phyloP scores from a whole-genome alignment of 257 asterid species.

The Solanum clarkiae region DNA sequence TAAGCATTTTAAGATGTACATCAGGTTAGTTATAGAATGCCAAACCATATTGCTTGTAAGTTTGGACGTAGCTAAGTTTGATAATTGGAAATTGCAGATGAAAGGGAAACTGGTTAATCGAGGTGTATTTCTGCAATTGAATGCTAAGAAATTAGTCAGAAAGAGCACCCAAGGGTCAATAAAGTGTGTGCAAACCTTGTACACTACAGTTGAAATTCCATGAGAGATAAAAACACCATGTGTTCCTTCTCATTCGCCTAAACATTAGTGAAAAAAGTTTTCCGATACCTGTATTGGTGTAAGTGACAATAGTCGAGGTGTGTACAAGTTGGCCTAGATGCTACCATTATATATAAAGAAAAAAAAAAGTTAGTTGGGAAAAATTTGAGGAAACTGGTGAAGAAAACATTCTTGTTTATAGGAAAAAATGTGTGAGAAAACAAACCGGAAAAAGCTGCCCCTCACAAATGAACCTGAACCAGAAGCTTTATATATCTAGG shows the following conservation, averaged over 20 bases:
- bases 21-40: background rate
- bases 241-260: background rate
- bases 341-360: background rate
- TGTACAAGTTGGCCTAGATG: background rate
- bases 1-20: background rate
- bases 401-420: background rate
- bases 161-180: background rate
- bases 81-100: background rate
- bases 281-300: background rate
- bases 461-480: background rate
- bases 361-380: background rate
- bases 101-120: background rate
- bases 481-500: background rate
- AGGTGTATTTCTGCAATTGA: background rate
- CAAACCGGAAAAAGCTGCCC: background rate
- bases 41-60: background rate
- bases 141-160: background rate
- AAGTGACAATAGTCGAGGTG: background rate
- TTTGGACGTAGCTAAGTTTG: background rate
- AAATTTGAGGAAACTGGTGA: background rate
- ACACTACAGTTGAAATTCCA: background rate
- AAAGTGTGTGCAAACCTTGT: background rate
- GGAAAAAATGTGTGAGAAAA: background rate
- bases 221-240: background rate
- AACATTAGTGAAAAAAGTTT: background rate